Conservation (phyloP, 768 basidiomycete genomes). For the Coprinopsis marcescibilis region DNA sequence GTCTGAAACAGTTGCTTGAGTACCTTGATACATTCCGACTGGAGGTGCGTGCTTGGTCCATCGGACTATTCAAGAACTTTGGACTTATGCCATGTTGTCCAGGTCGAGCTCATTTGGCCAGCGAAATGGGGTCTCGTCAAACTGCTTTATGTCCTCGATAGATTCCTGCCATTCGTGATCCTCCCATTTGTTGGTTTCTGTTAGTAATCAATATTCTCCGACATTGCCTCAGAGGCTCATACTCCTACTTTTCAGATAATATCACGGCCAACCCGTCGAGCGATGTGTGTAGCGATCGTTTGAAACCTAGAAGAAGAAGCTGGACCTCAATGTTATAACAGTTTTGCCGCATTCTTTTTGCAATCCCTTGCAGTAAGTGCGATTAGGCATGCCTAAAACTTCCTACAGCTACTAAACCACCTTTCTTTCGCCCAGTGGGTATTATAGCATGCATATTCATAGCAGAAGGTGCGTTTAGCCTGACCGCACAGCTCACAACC, state of each 20-base stretch:
- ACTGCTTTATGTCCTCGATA: background rate
- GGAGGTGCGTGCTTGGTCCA: too few species aligned
- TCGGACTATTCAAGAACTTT: background rate
- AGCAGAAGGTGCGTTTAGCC: background rate
- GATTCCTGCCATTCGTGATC: background rate
- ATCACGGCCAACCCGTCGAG: too few species aligned
- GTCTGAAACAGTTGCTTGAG: too few species aligned
- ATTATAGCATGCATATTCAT: background rate
- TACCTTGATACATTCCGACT: background rate
- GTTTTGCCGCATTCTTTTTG: too few species aligned
- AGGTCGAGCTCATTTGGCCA: background rate
- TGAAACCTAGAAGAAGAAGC: too few species aligned
- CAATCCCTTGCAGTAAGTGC: too few species aligned
- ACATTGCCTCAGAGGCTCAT: background rate
- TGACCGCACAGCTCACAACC: background rate
- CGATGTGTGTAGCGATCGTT: too few species aligned
- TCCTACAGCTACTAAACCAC: too few species aligned
- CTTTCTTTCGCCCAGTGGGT: background rate
- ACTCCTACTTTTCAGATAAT: background rate
- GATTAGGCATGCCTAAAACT: too few species aligned
- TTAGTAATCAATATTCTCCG: background rate
- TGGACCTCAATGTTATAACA: too few species aligned
- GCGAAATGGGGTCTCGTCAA: background rate
- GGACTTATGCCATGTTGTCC: background rate
- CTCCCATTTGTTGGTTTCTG: background rate